phyloP scores from a whole-genome alignment of 2,329 filamentous ascomycete species.

The Cladophialophora immunda region DNA sequence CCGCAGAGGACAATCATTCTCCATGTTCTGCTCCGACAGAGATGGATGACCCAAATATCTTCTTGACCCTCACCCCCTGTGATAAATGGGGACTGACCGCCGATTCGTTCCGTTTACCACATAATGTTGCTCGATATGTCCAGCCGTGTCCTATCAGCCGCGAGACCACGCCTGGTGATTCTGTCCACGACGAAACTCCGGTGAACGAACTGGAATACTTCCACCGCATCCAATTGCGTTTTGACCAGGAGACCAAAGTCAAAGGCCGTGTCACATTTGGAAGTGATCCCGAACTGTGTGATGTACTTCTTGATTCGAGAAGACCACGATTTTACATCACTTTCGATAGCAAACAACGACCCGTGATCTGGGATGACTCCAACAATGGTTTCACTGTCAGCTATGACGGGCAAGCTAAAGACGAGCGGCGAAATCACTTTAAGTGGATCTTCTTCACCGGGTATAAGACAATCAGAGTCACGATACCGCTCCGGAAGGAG shows the following conservation, averaged over 20 bases:
- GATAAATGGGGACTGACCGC: slow-evolving; percentile 5
- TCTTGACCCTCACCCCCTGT: slow-evolving; percentile 10
- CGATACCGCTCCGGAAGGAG: slow-evolving; percentile 8
- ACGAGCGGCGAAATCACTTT: slow-evolving; percentile 26
- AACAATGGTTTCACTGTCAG: slow-evolving; percentile 26
- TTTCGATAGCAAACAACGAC: slow-evolving; percentile 21
- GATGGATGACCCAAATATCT: slow-evolving; percentile 20
- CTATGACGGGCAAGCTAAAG: slow-evolving; percentile 22
- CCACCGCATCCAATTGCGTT: slow-evolving; percentile 18
- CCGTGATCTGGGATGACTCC: slow-evolving; percentile 26
- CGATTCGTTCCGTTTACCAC: slow-evolving; percentile 15
- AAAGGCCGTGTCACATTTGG: slow-evolving; percentile 26
- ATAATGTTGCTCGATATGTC: slow-evolving; percentile 16
- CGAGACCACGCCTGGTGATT: slow-evolving; percentile 9
- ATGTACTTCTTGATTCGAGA: slow-evolving; percentile 20
- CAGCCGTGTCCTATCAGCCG: slow-evolving; percentile 14
- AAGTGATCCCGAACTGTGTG: slow-evolving; percentile 16
- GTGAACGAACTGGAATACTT: slow-evolving; percentile 8
- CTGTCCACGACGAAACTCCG: background rate
- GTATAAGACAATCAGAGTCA: slow-evolving; percentile 13
- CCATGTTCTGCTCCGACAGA: slow-evolving; percentile 1
- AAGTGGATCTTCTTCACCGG: slow-evolving; percentile 29
- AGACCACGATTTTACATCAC: slow-evolving; percentile 29
- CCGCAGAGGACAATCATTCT: no score
- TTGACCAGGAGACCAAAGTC: slow-evolving; percentile 19